A percentile compares a stretch with the other conserved stretches of the same genome.
Evolutionary conservation across 1,139 yeast genomes (phyloP).

Genomic region (Blastobotrys petasosporus): DNA sequence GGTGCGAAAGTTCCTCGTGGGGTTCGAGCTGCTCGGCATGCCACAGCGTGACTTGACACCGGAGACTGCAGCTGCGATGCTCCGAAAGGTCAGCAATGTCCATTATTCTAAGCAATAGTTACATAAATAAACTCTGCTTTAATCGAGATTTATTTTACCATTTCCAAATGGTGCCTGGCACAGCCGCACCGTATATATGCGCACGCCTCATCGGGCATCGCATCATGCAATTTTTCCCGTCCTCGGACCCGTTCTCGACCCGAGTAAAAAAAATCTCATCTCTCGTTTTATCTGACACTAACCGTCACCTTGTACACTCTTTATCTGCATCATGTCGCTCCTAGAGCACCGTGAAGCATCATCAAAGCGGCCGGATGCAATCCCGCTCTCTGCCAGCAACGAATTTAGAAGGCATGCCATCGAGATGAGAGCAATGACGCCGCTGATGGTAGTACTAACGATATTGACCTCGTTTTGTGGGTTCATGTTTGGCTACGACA

Average conservation of each 20-base stretch:
- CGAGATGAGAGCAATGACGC: conserved; percentile 35
- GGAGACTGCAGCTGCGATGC: conserved; percentile 56
- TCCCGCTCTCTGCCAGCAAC: conserved; percentile 2
- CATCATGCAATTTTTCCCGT: no score
- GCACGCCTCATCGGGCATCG: background rate
- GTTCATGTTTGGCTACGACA: conserved; percentile 93
- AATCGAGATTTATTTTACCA: no score
- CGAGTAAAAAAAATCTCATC: background rate
- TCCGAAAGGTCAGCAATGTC: conserved; percentile 18
- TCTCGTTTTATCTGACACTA: background rate
- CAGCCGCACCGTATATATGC: background rate
- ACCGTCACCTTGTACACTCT: background rate
- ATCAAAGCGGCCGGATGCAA: conserved; percentile 5
- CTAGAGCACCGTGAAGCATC: conserved; percentile 7
- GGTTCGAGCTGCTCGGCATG: conserved; percentile 74
- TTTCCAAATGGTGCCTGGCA: background rate
- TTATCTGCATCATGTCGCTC: conserved; percentile 1
- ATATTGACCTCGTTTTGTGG: conserved; percentile 86
- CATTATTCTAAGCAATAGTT: no score
- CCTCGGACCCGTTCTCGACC: no score
- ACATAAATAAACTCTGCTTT: no score
- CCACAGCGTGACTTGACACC: conserved; percentile 74
- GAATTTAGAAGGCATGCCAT: conserved; percentile 17
- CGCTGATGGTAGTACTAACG: conserved; percentile 62
- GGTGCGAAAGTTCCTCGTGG: conserved; percentile 69